These are phyloP conservation scores for Penicillium coffeae DNA, from an alignment of 495 filamentous ascomycete genomes.

Conservation along the genomic window DNA sequence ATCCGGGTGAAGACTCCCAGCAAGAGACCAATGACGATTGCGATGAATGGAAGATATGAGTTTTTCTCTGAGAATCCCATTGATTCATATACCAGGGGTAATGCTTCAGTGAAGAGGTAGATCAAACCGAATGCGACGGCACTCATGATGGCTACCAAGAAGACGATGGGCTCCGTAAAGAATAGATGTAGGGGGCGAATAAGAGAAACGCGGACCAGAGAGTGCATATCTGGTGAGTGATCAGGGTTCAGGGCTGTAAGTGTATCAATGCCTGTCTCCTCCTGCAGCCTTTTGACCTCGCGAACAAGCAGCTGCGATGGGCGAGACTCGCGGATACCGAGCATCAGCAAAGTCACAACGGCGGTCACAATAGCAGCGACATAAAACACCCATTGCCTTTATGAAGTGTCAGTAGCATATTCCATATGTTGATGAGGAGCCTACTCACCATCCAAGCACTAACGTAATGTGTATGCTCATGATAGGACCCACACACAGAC, in stretches of 20 bases:
- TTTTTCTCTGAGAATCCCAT: slow-evolving; percentile 27
- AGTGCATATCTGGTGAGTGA: slow-evolving; percentile 23
- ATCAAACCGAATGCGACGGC: slow-evolving; percentile 35
- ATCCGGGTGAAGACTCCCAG: slow-evolving; percentile 2
- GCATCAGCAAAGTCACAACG: slow-evolving; percentile 22
- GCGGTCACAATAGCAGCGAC: slow-evolving; percentile 34
- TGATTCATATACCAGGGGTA: slow-evolving; percentile 31
- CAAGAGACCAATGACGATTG: slow-evolving; percentile 20
- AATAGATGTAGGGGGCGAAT: slow-evolving; percentile 35
- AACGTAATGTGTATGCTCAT: slow-evolving; percentile 38
- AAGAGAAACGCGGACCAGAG: slow-evolving; percentile 29
- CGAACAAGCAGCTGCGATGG: slow-evolving; percentile 29
- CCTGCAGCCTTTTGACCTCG: slow-evolving; percentile 21
- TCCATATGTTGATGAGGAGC: slow-evolving; percentile 9
- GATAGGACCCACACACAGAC: slow-evolving; percentile 40
- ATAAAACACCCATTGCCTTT: slow-evolving; percentile 43
- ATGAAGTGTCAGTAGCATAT: not conserved
- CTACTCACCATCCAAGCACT: slow-evolving; percentile 30
- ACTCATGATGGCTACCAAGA: slow-evolving; percentile 28
- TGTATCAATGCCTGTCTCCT: slow-evolving; percentile 16
- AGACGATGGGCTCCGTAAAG: slow-evolving; percentile 44
- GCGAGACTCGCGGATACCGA: slow-evolving; percentile 38
- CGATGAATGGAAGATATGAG: slow-evolving; percentile 39
- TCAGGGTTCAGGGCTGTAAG: slow-evolving; percentile 33
- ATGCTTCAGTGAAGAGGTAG: slow-evolving; percentile 45